Conservation (phyloP, 768 basidiomycete species). For the Phaffia tasmanica region DNA sequence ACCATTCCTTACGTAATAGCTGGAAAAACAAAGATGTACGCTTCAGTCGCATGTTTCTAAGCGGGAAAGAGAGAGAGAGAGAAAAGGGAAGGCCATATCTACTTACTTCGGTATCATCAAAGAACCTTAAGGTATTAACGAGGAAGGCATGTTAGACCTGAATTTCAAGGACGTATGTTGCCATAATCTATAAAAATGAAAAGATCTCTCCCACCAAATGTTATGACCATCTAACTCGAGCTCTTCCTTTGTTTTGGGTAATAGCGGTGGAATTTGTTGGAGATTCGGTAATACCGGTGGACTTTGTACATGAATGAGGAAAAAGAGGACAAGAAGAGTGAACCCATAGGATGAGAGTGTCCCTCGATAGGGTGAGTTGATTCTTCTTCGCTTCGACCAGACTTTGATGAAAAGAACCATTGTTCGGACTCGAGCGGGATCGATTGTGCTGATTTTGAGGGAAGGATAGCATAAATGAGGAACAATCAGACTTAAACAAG, state of each 20-base stretch:
- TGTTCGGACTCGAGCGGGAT: conserved; percentile 83
- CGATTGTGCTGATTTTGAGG: conserved; percentile 50
- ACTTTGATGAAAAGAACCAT: conserved; percentile 98
- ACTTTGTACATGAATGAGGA: conserved; percentile 92
- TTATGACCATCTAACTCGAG: conserved; percentile 69
- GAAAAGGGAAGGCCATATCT: no score
- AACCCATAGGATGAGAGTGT: conserved; percentile 81
- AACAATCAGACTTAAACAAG: background rate
- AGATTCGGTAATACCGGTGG: conserved; percentile 92
- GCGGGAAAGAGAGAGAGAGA: no score
- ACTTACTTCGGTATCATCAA: conserved; percentile 75
- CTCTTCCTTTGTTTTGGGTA: conserved; percentile 45
- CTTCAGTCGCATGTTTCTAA: no score
- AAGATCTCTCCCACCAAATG: conserved; percentile 50
- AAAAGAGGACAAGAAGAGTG: conserved; percentile 95
- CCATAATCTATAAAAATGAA: background rate
- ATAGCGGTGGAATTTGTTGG: conserved; percentile 83
- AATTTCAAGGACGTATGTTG: conserved; percentile 31
- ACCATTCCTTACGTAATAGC: conserved; percentile 76
- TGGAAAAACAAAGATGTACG: no score
- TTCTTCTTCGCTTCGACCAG: conserved; percentile 96
- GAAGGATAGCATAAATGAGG: background rate
- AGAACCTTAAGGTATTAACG: conserved; percentile 47
- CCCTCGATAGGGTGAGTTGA: conserved; percentile 95
- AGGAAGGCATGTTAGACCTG: background rate